A percentile compares a stretch with the other conserved stretches of the same genome.
Evolutionary conservation across 2,329 filamentous ascomycete genomes (phyloP).

Genomic region (Ceratocystiopsis sp.): DNA sequence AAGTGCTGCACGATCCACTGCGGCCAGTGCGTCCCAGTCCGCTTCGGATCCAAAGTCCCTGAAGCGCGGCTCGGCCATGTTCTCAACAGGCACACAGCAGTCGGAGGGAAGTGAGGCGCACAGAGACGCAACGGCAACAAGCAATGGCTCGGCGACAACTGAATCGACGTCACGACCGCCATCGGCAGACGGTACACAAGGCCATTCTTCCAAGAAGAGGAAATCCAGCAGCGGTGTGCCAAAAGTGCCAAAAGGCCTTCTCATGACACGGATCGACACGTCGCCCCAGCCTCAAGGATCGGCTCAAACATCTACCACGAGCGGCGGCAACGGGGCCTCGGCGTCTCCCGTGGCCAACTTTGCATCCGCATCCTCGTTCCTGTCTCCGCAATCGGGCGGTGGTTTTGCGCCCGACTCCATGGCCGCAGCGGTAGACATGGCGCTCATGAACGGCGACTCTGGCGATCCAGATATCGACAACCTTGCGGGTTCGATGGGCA

Average conservation of each 20-base stretch:
- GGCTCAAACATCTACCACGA: too few relatives aligned
- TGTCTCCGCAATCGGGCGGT: conserved; percentile 13
- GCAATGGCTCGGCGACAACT: conserved; percentile 17
- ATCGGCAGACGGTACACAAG: conserved; percentile 48
- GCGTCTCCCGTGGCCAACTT: conserved; percentile 33
- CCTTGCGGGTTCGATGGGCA: conserved; percentile 8
- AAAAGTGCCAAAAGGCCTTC: conserved; percentile 55
- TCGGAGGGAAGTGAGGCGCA: too few relatives aligned
- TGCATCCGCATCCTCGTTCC: conserved; percentile 28
- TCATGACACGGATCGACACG: conserved; percentile 70
- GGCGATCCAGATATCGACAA: conserved; percentile 10
- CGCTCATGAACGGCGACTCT: conserved; percentile 7
- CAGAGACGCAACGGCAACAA: too few relatives aligned
- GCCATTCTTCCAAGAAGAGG: conserved; percentile 60
- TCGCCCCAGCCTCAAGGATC: conserved; percentile 17
- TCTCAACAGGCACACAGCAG: not conserved
- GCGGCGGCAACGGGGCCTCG: conserved; percentile 14
- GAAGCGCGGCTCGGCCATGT: conserved; percentile 29
- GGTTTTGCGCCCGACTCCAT: conserved; percentile 10
- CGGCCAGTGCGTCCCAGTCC: conserved; percentile 32
- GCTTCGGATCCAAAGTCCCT: conserved; percentile 45
- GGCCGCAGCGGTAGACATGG: conserved; percentile 10
- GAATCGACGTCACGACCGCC: conserved; percentile 54
- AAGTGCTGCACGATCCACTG: too few relatives aligned
- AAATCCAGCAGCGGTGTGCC: conserved; percentile 50